Evolutionary conservation across 1,284 basidiomycete species (phyloP).

Genomic region (Phaffia rhodozyma): DNA sequence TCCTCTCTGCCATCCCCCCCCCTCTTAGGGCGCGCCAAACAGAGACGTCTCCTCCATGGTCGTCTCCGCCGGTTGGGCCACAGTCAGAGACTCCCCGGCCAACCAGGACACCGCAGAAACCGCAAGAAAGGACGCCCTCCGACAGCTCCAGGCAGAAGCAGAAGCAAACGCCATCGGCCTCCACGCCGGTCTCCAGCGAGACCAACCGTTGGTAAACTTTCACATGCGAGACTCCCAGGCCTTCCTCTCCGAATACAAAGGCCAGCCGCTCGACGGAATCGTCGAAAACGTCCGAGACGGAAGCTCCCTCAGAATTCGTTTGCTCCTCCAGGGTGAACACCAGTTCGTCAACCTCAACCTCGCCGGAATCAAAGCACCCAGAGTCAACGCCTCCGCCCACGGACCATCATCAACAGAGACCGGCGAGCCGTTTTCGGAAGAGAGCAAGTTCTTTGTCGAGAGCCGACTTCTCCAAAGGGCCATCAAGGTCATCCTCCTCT

Average conservation of each 20-base stretch:
- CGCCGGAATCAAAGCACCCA: conserved; percentile 73
- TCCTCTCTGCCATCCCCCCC: neutral
- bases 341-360: conserved; percentile 71
- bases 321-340: conserved; percentile 79
- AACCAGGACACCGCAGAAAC: conserved; percentile 52
- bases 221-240: conserved; percentile 78
- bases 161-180: conserved; percentile 63
- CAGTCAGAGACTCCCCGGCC: conserved; percentile 63
- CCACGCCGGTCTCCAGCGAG: conserved; percentile 72
- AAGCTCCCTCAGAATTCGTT: conserved; percentile 73
- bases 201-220: conserved; percentile 60
- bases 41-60: conserved; percentile 65
- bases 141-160: conserved; percentile 60
- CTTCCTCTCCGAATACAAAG: conserved; percentile 85
- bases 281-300: conserved; percentile 93
- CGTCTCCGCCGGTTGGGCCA: conserved; percentile 78
- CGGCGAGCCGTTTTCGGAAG: conserved; percentile 16
- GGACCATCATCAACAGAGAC: too few species aligned
- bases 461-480: conserved; percentile 77
- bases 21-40: conserved; percentile 28
- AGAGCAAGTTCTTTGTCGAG: conserved; percentile 93
- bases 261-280: conserved; percentile 73
- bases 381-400: conserved; percentile 37
- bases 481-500: conserved; percentile 76
- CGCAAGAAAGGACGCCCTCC: conserved; percentile 47